phyloP scores from a whole-genome alignment of 1,139 yeast species.

The Suhomyces wounanorum region DNA sequence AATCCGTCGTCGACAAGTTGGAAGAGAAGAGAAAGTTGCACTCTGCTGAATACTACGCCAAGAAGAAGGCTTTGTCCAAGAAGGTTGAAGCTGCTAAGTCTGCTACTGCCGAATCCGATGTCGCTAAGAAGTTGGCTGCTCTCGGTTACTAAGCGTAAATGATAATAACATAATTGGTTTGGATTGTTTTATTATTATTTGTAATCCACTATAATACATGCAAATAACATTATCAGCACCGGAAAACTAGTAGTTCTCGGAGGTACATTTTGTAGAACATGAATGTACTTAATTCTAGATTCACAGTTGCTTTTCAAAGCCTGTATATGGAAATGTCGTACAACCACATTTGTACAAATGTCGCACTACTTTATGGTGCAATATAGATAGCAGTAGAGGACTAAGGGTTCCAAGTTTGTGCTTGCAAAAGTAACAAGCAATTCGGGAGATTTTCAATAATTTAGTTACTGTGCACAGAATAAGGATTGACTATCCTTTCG shows the following conservation, averaged over 20 bases:
- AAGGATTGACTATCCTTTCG: neutral
- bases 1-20: slow-evolving; percentile 93
- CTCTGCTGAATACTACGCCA: slow-evolving; percentile 98
- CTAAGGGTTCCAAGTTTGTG: too few relatives aligned
- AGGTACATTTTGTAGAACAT: neutral
- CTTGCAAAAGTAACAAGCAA: too few relatives aligned
- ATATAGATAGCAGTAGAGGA: too few relatives aligned
- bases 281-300: neutral
- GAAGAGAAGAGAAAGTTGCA: slow-evolving; percentile 99
- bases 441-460: too few relatives aligned
- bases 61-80: slow-evolving; percentile 95
- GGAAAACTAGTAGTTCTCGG: neutral
- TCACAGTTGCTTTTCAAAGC: too few relatives aligned
- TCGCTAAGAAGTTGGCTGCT: slow-evolving; percentile 73
- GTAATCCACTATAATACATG: slow-evolving; percentile 15
- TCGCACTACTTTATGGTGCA: too few relatives aligned
- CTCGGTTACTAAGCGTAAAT: slow-evolving; percentile 65
- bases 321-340: neutral
- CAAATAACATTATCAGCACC: slow-evolving; percentile 13
- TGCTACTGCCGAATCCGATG: slow-evolving; percentile 74
- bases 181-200: slow-evolving; percentile 14
- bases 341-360: neutral
- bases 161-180: slow-evolving; percentile 15
- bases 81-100: slow-evolving; percentile 86
- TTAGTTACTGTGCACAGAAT: too few relatives aligned